Evolutionary conservation across 371 early-diverging fungal species (phyloP).

Genomic region (Rhizopus sp.): DNA sequence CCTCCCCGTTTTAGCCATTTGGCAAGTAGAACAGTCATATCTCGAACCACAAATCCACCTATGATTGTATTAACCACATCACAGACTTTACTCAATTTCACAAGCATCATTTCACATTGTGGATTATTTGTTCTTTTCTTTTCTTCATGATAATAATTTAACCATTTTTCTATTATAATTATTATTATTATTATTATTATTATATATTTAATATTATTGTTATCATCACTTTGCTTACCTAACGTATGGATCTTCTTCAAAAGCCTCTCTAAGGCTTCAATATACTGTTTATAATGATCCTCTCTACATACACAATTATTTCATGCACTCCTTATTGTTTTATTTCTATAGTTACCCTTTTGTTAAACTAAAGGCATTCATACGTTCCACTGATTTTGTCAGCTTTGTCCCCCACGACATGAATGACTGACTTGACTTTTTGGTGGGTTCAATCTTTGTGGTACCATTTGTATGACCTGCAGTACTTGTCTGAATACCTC

Average conservation of each 20-base stretch:
- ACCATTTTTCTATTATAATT: constrained; percentile 35
- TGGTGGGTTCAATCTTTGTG: constrained; percentile 12
- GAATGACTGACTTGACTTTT: constrained; percentile 28
- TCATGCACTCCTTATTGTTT: background rate
- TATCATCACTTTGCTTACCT: constrained; percentile 21
- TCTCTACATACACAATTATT: constrained; percentile 26
- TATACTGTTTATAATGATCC: constrained; percentile 47
- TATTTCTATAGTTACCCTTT: constrained; percentile 28
- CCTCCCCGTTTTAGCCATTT: constrained; percentile 57
- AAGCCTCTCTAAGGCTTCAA: constrained; percentile 39
- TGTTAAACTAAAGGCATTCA: constrained; percentile 55
- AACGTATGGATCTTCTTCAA: constrained; percentile 42
- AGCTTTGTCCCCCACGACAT: constrained; percentile 54
- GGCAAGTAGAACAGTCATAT: constrained; percentile 46
- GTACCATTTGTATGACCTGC: constrained; percentile 6
- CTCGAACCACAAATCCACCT: constrained; percentile 50
- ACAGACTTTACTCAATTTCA: constrained; percentile 39
- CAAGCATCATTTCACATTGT: constrained; percentile 33
- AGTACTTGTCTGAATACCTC: background rate
- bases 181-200: background rate
- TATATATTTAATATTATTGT: background rate
- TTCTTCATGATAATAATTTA: constrained; percentile 33
- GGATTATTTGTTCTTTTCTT: constrained; percentile 24
- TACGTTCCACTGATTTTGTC: constrained; percentile 53
- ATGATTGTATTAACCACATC: constrained; percentile 36